Conservation (phyloP, 371 early-diverging fungal species). For the Rhizomucor miehei region DNA sequence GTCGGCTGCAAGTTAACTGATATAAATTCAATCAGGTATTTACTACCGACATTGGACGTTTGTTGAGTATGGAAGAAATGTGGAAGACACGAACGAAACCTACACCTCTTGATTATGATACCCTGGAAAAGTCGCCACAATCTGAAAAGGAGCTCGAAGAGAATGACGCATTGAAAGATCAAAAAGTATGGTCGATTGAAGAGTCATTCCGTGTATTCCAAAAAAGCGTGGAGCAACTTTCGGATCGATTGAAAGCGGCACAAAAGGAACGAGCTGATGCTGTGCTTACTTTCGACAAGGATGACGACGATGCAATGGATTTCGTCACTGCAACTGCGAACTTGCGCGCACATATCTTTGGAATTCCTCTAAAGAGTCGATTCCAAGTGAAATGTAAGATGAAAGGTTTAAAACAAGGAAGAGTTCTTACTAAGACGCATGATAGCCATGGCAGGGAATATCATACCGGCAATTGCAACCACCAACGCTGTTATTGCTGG, state of each 20-base stretch:
- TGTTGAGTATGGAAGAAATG: conserved; percentile 84
- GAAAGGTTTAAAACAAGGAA: neutral
- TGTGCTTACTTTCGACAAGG: conserved; percentile 85
- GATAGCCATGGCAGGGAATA: conserved; percentile 96
- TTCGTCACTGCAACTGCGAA: conserved; percentile 94
- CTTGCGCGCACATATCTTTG: conserved; percentile 79
- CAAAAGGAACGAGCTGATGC: conserved; percentile 44
- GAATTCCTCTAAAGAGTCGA: conserved; percentile 72
- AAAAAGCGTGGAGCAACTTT: conserved; percentile 45
- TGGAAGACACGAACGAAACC: conserved; percentile 82
- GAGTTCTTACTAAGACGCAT: neutral
- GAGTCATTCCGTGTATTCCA: conserved; percentile 56
- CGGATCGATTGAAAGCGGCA: conserved; percentile 35
- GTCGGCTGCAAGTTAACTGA: neutral
- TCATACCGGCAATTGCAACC: conserved; percentile 99
- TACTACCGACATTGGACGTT: conserved; percentile 71
- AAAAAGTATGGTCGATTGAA: conserved; percentile 63
- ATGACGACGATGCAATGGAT: conserved; percentile 83
- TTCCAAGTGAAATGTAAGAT: conserved; percentile 86
- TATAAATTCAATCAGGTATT: conserved; percentile 47
- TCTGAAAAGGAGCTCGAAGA: neutral
- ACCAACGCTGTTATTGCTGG: conserved; percentile 99
- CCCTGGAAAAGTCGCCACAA: conserved; percentile 21
- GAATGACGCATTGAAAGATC: conserved; percentile 50
- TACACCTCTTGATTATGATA: conserved; percentile 57